A percentile compares a stretch with the other conserved stretches of the same genome.
Evolutionary conservation across 768 basidiomycete species (phyloP).

Genomic region (Mycena galopus): DNA sequence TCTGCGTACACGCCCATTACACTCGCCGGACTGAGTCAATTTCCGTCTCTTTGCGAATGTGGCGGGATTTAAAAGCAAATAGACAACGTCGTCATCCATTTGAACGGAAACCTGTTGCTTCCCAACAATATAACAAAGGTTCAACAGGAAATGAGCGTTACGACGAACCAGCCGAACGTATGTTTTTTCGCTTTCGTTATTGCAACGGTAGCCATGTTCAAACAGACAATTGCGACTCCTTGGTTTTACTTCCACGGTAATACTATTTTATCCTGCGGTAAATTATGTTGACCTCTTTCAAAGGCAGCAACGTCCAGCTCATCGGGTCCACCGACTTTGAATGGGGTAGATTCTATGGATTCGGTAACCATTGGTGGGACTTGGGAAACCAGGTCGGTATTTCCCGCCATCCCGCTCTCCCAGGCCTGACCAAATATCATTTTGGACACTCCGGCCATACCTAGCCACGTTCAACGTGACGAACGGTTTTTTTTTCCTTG

Average conservation of each 20-base stretch:
- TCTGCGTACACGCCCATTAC: constrained; percentile 53
- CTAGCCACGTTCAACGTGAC: constrained; percentile 63
- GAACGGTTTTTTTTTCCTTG: constrained; percentile 42
- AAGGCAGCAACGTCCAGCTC: constrained; percentile 54
- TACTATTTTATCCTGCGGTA: not conserved
- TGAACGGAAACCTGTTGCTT: constrained; percentile 59
- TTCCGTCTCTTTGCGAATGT: not conserved
- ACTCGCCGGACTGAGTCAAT: constrained; percentile 47
- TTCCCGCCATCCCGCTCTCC: not conserved
- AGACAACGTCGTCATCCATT: constrained; percentile 57
- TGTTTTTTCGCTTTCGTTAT: constrained; percentile 26
- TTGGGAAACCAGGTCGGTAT: constrained; percentile 54
- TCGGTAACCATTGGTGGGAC: constrained; percentile 67
- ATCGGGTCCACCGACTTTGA: constrained; percentile 55
- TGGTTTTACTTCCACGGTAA: constrained; percentile 57
- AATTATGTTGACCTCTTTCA: not conserved
- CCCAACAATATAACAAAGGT: constrained; percentile 58
- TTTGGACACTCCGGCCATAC: constrained; percentile 57
- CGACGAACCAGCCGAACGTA: constrained; percentile 53
- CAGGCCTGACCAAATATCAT: not conserved
- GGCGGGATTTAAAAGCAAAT: not conserved
- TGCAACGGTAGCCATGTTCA: not conserved
- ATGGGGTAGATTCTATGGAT: constrained; percentile 59
- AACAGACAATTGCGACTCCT: constrained; percentile 55
- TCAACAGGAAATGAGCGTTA: constrained; percentile 54